Evolutionary conservation across 768 basidiomycete genomes (phyloP).

Genomic region (Saitozyma podzolica): DNA sequence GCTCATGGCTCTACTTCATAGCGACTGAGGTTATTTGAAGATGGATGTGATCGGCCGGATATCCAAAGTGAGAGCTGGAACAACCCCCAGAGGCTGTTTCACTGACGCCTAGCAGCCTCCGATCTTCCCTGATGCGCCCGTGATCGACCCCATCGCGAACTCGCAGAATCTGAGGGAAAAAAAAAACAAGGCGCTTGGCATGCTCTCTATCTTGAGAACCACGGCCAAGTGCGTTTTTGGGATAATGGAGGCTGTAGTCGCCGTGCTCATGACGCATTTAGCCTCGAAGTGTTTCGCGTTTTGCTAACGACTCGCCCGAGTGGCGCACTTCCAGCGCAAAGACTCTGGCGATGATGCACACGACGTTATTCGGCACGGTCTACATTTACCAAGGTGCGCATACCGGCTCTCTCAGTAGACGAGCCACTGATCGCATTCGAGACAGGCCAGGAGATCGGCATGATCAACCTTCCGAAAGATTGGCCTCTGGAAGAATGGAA

Average conservation of each 20-base stretch:
- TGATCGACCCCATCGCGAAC: slow-evolving; percentile 55
- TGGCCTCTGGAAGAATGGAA: slow-evolving; percentile 74
- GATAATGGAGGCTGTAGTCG: no score
- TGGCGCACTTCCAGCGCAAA: neutral
- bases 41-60: slow-evolving; percentile 53
- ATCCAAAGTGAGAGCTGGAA: slow-evolving; percentile 1
- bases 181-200: neutral
- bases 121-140: slow-evolving; percentile 66
- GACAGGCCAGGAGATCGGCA: slow-evolving; percentile 69
- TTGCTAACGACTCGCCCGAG: slow-evolving; percentile 62
- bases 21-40: neutral
- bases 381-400: slow-evolving; percentile 1
- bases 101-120: slow-evolving; percentile 25
- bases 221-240: no score
- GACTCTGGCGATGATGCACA: neutral
- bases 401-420: slow-evolving; percentile 46
- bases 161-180: neutral
- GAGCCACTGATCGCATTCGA: no score
- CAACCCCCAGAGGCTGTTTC: slow-evolving; percentile 23
- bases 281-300: slow-evolving; percentile 63
- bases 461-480: slow-evolving; percentile 54
- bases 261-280: no score
- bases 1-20: no score
- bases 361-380: neutral
- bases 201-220: slow-evolving; percentile 11